phyloP scores from a whole-genome alignment of 768 basidiomycete species.

The Strobilomyces echinocephalus region DNA sequence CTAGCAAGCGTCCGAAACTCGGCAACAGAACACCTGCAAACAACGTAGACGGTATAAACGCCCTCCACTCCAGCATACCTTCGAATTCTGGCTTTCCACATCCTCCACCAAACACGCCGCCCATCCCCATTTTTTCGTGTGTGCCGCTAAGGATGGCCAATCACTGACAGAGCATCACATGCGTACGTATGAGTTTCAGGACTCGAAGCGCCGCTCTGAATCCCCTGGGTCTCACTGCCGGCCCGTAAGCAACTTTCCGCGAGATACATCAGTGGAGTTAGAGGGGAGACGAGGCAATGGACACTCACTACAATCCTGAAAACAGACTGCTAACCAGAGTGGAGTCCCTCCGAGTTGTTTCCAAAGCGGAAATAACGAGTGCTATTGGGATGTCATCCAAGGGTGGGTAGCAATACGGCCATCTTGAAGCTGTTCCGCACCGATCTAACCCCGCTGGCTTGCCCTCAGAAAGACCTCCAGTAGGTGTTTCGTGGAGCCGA shows the following conservation, averaged over 20 bases:
- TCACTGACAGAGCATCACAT: neutral
- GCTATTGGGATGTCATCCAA: neutral
- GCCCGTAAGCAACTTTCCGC: neutral
- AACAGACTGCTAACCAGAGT: no score
- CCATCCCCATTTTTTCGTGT: neutral
- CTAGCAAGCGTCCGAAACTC: neutral
- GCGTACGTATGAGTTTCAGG: neutral
- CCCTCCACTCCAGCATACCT: neutral
- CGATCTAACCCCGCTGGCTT: constrained; percentile 20
- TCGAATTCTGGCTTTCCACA: neutral
- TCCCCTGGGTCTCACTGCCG: neutral
- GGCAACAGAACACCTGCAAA: neutral
- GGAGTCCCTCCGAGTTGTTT: neutral
- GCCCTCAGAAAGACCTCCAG: neutral
- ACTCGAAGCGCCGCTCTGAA: neutral
- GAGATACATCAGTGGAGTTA: constrained; percentile 12
- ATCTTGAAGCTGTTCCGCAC: neutral
- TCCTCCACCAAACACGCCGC: neutral
- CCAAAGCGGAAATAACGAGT: neutral
- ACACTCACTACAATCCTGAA: neutral
- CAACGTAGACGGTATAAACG: neutral
- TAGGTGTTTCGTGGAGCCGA: neutral
- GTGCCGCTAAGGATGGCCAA: neutral
- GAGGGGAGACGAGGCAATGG: constrained; percentile 8
- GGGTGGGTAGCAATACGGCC: neutral